Evolutionary conservation across 2,329 filamentous ascomycete species (phyloP).

Genomic region (Neonectria hederae): DNA sequence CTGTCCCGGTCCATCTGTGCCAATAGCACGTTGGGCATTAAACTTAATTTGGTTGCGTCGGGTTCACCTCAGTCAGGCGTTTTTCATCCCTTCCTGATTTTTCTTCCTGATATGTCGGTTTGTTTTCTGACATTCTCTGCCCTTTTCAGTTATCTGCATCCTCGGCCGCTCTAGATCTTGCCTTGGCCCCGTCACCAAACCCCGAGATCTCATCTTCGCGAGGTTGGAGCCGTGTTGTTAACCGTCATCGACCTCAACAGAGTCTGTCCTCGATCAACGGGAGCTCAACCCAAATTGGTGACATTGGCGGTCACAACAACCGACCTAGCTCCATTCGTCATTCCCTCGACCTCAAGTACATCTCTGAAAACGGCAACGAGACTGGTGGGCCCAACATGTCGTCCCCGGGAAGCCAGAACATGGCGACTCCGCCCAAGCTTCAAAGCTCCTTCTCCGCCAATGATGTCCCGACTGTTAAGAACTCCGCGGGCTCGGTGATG

Average conservation of each 20-base stretch:
- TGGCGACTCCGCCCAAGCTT: conserved; percentile 76
- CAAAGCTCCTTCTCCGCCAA: conserved; percentile 91
- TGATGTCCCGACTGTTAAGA: conserved; percentile 88
- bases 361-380: conserved; percentile 57
- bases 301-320: conserved; percentile 57
- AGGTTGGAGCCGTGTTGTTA: conserved; percentile 69
- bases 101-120: conserved; percentile 28
- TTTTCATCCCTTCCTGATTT: conserved; percentile 18
- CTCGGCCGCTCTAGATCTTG: conserved; percentile 82
- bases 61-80: conserved; percentile 4
- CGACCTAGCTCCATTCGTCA: conserved; percentile 63
- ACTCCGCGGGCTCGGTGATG: conserved; percentile 59
- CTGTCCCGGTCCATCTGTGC: not conserved
- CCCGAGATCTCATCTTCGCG: conserved; percentile 60
- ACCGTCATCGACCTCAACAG: conserved; percentile 74
- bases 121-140: conserved; percentile 46
- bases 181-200: conserved; percentile 72
- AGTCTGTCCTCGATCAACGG: conserved; percentile 61
- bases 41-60: conserved; percentile 4
- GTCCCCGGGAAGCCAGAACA: conserved; percentile 59
- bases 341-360: conserved; percentile 66
- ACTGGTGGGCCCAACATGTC: conserved; percentile 51
- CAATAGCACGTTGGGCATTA: not conserved
- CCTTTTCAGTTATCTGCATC: conserved; percentile 77
- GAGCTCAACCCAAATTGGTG: conserved; percentile 53